phyloP scores from a whole-genome alignment of 2,329 filamentous ascomycete species.

The Pyricularia pennisetigena region DNA sequence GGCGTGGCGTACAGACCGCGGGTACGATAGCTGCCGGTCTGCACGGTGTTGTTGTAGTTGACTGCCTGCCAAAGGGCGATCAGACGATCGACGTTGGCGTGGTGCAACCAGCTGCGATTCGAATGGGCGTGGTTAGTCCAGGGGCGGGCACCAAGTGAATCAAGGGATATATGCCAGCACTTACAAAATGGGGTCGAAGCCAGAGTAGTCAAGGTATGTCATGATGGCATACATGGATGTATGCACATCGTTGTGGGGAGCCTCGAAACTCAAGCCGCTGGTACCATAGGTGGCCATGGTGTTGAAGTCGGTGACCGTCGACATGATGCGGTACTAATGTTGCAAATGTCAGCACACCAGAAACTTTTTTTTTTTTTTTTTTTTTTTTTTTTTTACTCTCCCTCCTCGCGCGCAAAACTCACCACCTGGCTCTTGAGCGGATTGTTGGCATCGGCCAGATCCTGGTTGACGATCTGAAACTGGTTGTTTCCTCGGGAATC shows the following conservation, averaged over 20 bases:
- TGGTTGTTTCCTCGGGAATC: background rate
- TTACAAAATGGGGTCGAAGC: conserved; percentile 29
- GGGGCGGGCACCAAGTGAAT: too few species aligned
- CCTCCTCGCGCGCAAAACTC: background rate
- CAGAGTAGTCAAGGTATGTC: conserved; percentile 21
- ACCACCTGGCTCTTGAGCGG: conserved; percentile 1
- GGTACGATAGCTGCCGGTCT: conserved; percentile 4
- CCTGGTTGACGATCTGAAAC: background rate
- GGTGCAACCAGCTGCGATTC: conserved; percentile 26
- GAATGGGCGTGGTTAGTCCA: background rate
- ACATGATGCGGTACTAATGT: conserved; percentile 25
- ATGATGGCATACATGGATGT: conserved; percentile 14
- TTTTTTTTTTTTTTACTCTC: background rate
- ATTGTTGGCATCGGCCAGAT: background rate
- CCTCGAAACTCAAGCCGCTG: conserved; percentile 26
- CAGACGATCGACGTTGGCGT: conserved; percentile 45
- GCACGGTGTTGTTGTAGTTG: conserved; percentile 16
- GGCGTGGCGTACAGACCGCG: conserved; percentile 26
- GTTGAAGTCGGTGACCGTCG: conserved; percentile 21
- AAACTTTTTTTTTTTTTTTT: too few species aligned
- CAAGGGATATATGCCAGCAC: background rate
- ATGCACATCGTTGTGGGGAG: conserved; percentile 26
- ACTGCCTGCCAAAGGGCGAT: conserved; percentile 33
- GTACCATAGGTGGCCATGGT: conserved; percentile 26
- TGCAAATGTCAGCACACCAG: background rate